These are phyloP conservation scores for Phytopythium chamaehyphon DNA, from an alignment of 352 stramenopile genomes.

Conservation along the genomic window DNA sequence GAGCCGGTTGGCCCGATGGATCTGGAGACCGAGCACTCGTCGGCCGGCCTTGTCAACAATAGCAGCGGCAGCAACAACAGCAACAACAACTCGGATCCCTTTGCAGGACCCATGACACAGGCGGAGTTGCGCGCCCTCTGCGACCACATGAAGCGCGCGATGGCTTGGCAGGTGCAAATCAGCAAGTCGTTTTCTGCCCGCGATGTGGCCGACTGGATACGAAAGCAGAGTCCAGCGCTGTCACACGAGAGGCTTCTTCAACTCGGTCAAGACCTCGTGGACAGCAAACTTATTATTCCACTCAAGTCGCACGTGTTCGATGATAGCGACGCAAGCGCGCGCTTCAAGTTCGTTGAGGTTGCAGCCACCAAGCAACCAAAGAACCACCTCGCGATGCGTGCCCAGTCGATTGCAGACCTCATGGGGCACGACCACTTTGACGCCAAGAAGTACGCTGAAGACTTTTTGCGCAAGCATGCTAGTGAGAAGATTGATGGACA, in stretches of 20 bases:
- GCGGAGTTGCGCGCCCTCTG: slow-evolving; percentile 49
- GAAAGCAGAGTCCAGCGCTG: slow-evolving; percentile 34
- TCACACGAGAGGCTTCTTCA: slow-evolving; percentile 35
- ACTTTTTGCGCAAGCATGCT: slow-evolving; percentile 72
- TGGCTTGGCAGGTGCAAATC: slow-evolving; percentile 67
- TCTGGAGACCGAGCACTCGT: slow-evolving; percentile 1
- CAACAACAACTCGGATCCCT: background rate
- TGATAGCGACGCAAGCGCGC: slow-evolving; percentile 30
- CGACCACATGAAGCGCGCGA: slow-evolving; percentile 70
- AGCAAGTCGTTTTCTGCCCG: slow-evolving; percentile 74
- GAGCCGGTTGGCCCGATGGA: background rate
- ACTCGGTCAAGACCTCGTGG: slow-evolving; percentile 62
- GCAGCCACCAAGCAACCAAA: slow-evolving; percentile 46
- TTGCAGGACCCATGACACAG: background rate
- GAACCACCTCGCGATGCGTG: slow-evolving; percentile 62
- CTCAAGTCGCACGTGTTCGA: slow-evolving; percentile 79
- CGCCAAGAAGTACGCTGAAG: slow-evolving; percentile 66
- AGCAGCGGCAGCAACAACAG: too few relatives aligned
- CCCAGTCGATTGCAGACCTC: slow-evolving; percentile 73
- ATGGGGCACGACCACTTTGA: slow-evolving; percentile 72
- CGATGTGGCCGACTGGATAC: slow-evolving; percentile 64
- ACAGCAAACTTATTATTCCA: slow-evolving; percentile 65
- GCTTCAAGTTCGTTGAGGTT: slow-evolving; percentile 65
- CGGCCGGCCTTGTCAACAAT: background rate
- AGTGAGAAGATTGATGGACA: slow-evolving; percentile 74